Evolutionary conservation across 495 filamentous ascomycete species (phyloP), one percentile per base, ranked within the genome.

Genomic region (Durotheca rogersii): DNA sequence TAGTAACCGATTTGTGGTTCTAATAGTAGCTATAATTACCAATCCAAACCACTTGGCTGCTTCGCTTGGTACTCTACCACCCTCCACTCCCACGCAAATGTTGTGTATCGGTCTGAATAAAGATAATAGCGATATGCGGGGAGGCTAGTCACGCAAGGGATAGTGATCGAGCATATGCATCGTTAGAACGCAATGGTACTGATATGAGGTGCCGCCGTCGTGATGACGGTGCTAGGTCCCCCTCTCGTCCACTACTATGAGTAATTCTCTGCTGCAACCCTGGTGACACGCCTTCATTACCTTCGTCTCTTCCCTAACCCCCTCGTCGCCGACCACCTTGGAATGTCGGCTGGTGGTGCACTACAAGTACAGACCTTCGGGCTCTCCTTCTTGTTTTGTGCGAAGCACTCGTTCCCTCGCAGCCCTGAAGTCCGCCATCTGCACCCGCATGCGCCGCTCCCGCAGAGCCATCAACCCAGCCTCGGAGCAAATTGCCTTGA

Each of bases 321-420:
- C 14, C n/a, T n/a, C n/a, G n/a, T n/a, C n/a, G n/a, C n/a, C 33
- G 11, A 21, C 10, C 7, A 47, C 12, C 31, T 14, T 51, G 47
- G 36, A 50, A 55, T 51, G 50, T 45, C 51, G n/a, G n/a, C n/a
- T n/a, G 43, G 39, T 44, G 30, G 45, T 45, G 55, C 30, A 57
- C 51, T 96, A 98, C 87, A 98, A 83, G 74, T 98, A 98, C 81
- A 98, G 72, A 53, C 93, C 93, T 76, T 99, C 94, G 4, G 94
- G 94, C 68, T 96, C 94, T 55, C 92, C 90, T 73, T 99, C 93
- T 64, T 84, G 93, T 84, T 99, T 99, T 11, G 94, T 99, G 79
- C 95, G 96, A 72, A 99, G 77, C 46, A 99, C 95, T 42, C 90
- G 82, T 69, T 99, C 93, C 53, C 93, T 80, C 49, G 93, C 93